Base-by-base conservation (phyloP, 495 filamentous ascomycete species). In the Umbilicaria muhlenbergii region DNA sequence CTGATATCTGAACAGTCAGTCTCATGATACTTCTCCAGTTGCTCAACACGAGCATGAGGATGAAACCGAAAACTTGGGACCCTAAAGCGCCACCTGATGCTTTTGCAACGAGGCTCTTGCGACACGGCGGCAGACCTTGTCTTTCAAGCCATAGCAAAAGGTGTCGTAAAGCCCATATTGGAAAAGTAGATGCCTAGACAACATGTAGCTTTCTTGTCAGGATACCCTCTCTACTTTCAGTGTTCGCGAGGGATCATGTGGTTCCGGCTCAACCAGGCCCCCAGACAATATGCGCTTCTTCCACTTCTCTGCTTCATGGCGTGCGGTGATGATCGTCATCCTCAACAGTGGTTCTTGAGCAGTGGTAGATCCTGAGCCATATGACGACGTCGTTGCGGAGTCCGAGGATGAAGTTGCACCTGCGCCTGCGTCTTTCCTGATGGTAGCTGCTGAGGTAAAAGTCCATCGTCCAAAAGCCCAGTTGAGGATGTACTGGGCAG, bases 381-480 rank as follows among this genome's bases (percentile, higher is more conserved):
- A 54, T 8, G 63, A 54, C n/a, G 57, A 60, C 21, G 58, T 48
- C 10, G 48, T 55, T 15, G 51, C 54, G 0, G 58, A 53, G 13
- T 45, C 44, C 14, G 51, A 47, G 7, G 57, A 53, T 21, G 55
- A 41, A 10, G 65, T 62, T 2, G 56, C 47, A 36, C 61, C 54
- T 3, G 63, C 51, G 32, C 68, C 66, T 3, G 63, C 51, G 32
- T 67, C 66, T 36, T 43, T 40, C 51, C 51, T 2, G 0, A 50
- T 55, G 5, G 58, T 58, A 5, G 56, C 58, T 32, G 81, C 63
- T 0, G 69, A 67, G 5, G 87, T 89, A 53, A 83, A 89, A 2
- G 75, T 94, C 91, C 91, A 95, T 14, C 91, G 71, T 6, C 86
- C 88, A 62, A 98, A 98, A 0, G 91, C 92, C 91, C 91, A 96